Conservation (phyloP, 345 rosid species). For the Brassica carinata region DNA sequence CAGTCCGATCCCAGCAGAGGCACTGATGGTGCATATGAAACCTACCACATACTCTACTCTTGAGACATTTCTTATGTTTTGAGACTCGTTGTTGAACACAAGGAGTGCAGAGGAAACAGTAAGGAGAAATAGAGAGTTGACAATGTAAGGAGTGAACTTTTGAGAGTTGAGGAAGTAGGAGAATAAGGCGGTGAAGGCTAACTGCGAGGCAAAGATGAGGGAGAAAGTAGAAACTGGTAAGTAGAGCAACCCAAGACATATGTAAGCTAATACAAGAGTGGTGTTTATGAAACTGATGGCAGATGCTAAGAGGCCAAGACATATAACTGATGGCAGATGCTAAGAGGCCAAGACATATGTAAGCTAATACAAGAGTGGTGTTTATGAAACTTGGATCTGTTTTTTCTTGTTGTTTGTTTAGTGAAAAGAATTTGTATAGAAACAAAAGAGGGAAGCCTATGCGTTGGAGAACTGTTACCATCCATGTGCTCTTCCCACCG, state of each 20-base stretch:
- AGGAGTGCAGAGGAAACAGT: slow-evolving; percentile 55
- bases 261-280: no score
- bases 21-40: slow-evolving; percentile 48
- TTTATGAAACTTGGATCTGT: not conserved
- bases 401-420: slow-evolving; percentile 16
- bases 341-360: slow-evolving; percentile 44
- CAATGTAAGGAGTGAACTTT: slow-evolving; percentile 47
- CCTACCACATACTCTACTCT: slow-evolving; percentile 40
- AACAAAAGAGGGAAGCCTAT: slow-evolving; percentile 57
- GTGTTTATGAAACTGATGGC: no score
- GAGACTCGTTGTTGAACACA: slow-evolving; percentile 32
- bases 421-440: slow-evolving; percentile 46
- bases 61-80: slow-evolving; percentile 22
- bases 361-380: slow-evolving; percentile 26
- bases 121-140: slow-evolving; percentile 53
- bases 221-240: slow-evolving; percentile 58
- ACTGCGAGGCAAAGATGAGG: slow-evolving; percentile 46
- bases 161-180: slow-evolving; percentile 53
- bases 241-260: slow-evolving; percentile 52
- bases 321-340: slow-evolving; percentile 38
- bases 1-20: slow-evolving; percentile 48
- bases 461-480: slow-evolving; percentile 49
- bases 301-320: slow-evolving; percentile 46
- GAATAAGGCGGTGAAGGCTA: slow-evolving; percentile 60
- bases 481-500: slow-evolving; percentile 58